These are phyloP conservation scores for Backusella circina DNA, from an alignment of 192 early-diverging fungal genomes.

Conservation along the genomic window DNA sequence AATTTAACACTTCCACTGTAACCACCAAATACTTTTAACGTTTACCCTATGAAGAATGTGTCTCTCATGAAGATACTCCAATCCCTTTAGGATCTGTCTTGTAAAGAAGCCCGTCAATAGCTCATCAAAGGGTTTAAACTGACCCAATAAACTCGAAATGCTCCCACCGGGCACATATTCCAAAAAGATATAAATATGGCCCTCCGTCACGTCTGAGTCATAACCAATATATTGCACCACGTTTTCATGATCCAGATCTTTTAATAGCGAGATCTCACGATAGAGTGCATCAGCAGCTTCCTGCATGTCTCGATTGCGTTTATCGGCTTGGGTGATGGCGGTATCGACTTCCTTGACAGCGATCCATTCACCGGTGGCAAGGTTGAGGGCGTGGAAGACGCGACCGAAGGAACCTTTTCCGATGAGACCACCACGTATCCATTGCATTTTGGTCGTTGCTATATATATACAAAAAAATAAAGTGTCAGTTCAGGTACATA, in stretches of 20 bases:
- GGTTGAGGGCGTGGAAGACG: conserved; percentile 71
- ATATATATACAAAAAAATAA: background rate
- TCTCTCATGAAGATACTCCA: conserved; percentile 81
- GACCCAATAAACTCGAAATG: conserved; percentile 70
- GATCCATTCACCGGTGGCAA: conserved; percentile 70
- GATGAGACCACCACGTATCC: conserved; percentile 74
- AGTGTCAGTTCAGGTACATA: too few relatives aligned
- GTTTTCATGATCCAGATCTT: conserved; percentile 80
- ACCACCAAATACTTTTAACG: background rate
- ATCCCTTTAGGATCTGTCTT: conserved; percentile 74
- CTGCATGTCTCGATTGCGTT: conserved; percentile 32
- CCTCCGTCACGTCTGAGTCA: conserved; percentile 9
- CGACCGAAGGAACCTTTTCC: conserved; percentile 80
- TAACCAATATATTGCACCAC: conserved; percentile 90
- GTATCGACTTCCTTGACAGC: conserved; percentile 80
- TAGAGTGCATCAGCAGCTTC: conserved; percentile 55
- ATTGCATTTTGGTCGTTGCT: conserved; percentile 44
- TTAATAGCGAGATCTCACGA: conserved; percentile 67
- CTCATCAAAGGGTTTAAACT: conserved; percentile 65
- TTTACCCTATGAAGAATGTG: conserved; percentile 68
- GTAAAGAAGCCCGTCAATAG: conserved; percentile 67
- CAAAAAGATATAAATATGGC: conserved; percentile 82
- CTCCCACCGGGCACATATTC: conserved; percentile 96
- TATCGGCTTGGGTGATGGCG: conserved; percentile 41
- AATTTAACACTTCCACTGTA: too few relatives aligned